Evolutionary conservation across 345 rosid genomes (phyloP).

Genomic region (Jatropha curcas): DNA sequence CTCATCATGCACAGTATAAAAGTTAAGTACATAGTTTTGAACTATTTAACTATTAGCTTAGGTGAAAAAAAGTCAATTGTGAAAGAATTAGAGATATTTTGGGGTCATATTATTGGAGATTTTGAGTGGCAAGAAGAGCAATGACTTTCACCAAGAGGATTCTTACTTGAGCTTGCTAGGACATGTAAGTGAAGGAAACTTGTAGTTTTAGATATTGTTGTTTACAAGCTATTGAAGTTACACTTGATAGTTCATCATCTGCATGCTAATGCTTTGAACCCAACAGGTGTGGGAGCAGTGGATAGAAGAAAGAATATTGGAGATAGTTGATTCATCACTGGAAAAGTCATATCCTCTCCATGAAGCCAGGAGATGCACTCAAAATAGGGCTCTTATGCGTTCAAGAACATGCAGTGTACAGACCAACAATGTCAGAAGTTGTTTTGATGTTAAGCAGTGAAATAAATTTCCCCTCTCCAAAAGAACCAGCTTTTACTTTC

Average conservation of each 20-base stretch:
- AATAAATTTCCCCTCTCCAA: neutral
- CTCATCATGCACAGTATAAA: too few relatives aligned
- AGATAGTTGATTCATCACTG: slow-evolving; percentile 9
- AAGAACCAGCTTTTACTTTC: neutral
- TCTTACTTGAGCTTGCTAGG: slow-evolving; percentile 1
- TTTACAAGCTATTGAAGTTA: too few relatives aligned
- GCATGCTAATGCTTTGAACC: neutral
- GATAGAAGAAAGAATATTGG: slow-evolving; percentile 2
- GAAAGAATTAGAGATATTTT: too few relatives aligned
- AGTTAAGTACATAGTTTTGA: too few relatives aligned
- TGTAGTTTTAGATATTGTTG: neutral
- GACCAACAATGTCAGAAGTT: slow-evolving; percentile 13
- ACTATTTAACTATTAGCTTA: too few relatives aligned
- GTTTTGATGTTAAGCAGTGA: slow-evolving; percentile 1
- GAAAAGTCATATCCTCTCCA: neutral
- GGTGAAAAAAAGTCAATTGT: too few relatives aligned
- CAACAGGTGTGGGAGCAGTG: slow-evolving; percentile 9
- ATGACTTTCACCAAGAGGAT: neutral
- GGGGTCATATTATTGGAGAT: slow-evolving; percentile 16
- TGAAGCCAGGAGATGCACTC: slow-evolving; percentile 17
- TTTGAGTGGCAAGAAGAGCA: slow-evolving; percentile 7
- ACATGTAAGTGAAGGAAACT: slow-evolving; percentile 12
- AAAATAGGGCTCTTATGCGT: slow-evolving; percentile 10
- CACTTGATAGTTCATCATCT: too few relatives aligned
- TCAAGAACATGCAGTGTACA: neutral